Base-by-base conservation (phyloP, 2,329 filamentous ascomycete species). In the Didymella glomerata region DNA sequence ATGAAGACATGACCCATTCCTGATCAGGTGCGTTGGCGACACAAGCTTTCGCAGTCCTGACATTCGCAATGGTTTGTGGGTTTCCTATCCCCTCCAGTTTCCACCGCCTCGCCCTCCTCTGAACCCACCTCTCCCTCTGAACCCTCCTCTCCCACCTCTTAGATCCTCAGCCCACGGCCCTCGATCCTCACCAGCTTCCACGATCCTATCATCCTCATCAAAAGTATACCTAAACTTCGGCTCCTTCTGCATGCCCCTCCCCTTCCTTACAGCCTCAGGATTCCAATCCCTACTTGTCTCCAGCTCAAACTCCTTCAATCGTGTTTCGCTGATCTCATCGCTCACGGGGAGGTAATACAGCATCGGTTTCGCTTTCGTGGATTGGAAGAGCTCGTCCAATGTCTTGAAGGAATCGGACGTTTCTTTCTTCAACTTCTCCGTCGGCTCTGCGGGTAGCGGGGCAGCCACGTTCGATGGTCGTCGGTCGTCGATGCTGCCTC, bases 261-360 rank as follows among this genome's bases (percentile, higher is more conserved):
- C 75, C 60, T 66, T 69, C 14, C 73, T 63, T 20, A 54, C 61
- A 52, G 73, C 70, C 13, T 70, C 72, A 1, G 73, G 69, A 27
- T 67, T 51, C 81, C 80, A 82, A 45, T 80, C 76, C 16, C 76
- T 67, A 54, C 74, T 77, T 13, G 79, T 82, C 50, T 75, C 74
- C 5, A 76, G 70, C 16, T 84, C 81, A 16, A 90, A 80, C 49
- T 82, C 81, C 56, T 88, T 86, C 4, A 93, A 78, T 13, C 94
- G 86, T 45, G 84, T 83, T 16, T 85, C 82, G 0, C 85, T 89
- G 6, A 93, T 78, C 0, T 88, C 84, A 6, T 86, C 83, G 0
- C 86, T 75, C 0, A 92, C 90, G 2, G 90, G 86, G 42, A 85
- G 80, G 75, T 82, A 90, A 75, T 90, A 90, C 14, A 90, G 76